These are phyloP conservation scores for Exophiala spinifera DNA, from an alignment of 2,329 filamentous ascomycete genomes.

Conservation along the genomic window DNA sequence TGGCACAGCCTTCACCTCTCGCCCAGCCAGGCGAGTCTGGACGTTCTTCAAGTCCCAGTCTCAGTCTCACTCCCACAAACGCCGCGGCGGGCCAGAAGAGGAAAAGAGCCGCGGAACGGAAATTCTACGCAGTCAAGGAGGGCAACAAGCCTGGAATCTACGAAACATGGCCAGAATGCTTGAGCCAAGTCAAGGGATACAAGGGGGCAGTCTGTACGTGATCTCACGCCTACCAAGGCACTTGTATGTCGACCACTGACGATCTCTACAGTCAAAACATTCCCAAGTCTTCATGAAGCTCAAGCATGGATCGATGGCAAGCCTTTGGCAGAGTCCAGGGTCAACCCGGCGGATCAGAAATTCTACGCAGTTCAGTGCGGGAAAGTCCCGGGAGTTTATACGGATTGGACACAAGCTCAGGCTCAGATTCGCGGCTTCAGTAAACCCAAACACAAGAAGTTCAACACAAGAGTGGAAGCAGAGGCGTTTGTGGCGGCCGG, in stretches of 20 bases:
- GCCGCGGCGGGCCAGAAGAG: conserved; percentile 43
- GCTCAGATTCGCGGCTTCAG: conserved; percentile 72
- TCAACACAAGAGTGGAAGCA: conserved; percentile 67
- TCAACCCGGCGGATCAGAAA: conserved; percentile 37
- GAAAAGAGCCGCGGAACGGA: conserved; percentile 51
- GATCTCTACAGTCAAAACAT: conserved; percentile 68
- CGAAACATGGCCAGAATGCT: conserved; percentile 60
- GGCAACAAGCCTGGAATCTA: conserved; percentile 63
- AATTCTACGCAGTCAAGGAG: conserved; percentile 63
- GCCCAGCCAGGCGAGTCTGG: conserved; percentile 11
- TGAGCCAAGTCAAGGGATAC: conserved; percentile 60
- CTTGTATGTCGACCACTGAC: conserved; percentile 6
- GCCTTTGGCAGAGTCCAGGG: conserved; percentile 40
- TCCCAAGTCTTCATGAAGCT: conserved; percentile 70
- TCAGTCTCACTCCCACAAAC: conserved; percentile 10
- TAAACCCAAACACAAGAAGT: conserved; percentile 66
- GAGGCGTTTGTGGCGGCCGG: conserved; percentile 66
- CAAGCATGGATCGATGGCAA: conserved; percentile 69
- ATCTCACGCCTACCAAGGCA: background rate
- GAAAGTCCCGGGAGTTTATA: conserved; percentile 60
- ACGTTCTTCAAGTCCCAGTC: conserved; percentile 11
- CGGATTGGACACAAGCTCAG: conserved; percentile 66
- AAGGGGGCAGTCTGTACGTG: conserved; percentile 67
- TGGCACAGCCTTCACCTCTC: conserved; percentile 21
- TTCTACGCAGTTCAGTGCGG: conserved; percentile 62